A percentile compares a stretch with the other conserved stretches of the same genome.
Evolutionary conservation across 2,329 filamentous ascomycete species (phyloP).

Genomic region (Colletotrichum spaethianum): DNA sequence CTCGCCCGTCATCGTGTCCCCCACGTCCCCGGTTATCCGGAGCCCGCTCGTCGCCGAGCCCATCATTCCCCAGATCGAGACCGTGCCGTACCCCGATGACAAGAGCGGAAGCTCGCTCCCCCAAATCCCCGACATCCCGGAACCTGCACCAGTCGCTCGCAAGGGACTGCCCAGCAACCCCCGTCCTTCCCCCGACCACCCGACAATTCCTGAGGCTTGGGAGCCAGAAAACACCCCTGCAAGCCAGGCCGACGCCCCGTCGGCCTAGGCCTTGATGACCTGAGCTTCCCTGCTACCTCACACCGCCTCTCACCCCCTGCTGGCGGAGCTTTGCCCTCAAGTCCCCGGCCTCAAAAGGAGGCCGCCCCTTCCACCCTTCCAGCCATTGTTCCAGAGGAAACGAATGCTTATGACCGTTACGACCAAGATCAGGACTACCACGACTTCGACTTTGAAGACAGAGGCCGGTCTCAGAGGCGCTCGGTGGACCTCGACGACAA

Average conservation of each 20-base stretch:
- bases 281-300: slow-evolving; percentile 35
- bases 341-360: slow-evolving; percentile 53
- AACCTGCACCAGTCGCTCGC: slow-evolving; percentile 53
- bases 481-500: slow-evolving; percentile 46
- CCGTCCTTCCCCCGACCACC: slow-evolving; percentile 35
- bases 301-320: slow-evolving; percentile 46
- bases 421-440: slow-evolving; percentile 41
- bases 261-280: slow-evolving; percentile 41
- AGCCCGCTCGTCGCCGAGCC: slow-evolving; percentile 45
- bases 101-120: slow-evolving; percentile 44
- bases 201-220: slow-evolving; percentile 23
- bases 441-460: slow-evolving; percentile 49
- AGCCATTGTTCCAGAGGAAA: slow-evolving; percentile 44
- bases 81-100: slow-evolving; percentile 54
- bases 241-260: slow-evolving; percentile 29
- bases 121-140: slow-evolving; percentile 53
- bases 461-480: slow-evolving; percentile 54
- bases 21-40: slow-evolving; percentile 34
- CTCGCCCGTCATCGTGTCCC: slow-evolving; percentile 45
- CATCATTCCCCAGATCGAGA: slow-evolving; percentile 57
- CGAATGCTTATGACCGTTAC: slow-evolving; percentile 44
- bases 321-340: slow-evolving; percentile 48
- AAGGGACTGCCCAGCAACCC: slow-evolving; percentile 43
- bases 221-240: slow-evolving; percentile 36
- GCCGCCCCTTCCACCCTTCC: slow-evolving; percentile 52